Percentiles rank a stretch among this genome's conserved stretches.
These are phyloP conservation scores for Helenozyma baotianmanensis DNA, from an alignment of 805 yeast species.

Conservation along the genomic window DNA sequence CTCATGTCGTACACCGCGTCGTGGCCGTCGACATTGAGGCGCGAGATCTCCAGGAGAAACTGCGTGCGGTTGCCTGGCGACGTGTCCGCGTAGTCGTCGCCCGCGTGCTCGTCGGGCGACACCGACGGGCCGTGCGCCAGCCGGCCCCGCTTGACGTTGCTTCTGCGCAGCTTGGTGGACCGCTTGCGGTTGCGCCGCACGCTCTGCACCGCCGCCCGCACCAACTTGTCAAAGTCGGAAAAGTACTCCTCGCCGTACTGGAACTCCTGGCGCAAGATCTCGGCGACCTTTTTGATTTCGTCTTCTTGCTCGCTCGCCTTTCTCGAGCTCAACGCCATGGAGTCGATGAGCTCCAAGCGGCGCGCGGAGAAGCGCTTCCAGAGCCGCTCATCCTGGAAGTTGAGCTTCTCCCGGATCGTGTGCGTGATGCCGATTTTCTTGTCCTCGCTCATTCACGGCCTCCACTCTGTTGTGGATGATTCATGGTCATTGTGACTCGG, in stretches of 20 bases:
- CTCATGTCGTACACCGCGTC: conserved; percentile 32
- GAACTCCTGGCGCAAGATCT: conserved; percentile 71
- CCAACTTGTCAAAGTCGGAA: conserved; percentile 81
- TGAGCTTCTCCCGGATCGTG: conserved; percentile 55
- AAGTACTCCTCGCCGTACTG: conserved; percentile 55
- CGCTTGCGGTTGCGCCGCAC: conserved; percentile 84
- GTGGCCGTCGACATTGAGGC: conserved; percentile 28
- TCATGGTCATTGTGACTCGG: conserved; percentile 13
- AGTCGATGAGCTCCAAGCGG: conserved; percentile 82
- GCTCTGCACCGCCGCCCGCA: conserved; percentile 89
- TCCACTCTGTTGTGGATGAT: too few species aligned
- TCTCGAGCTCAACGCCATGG: conserved; percentile 53
- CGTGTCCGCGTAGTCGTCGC: background rate
- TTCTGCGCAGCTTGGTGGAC: conserved; percentile 31
- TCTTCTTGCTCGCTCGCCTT: conserved; percentile 93
- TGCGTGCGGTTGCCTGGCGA: conserved; percentile 1
- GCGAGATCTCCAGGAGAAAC: conserved; percentile 34
- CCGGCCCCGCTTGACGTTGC: conserved; percentile 8
- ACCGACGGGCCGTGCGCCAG: background rate
- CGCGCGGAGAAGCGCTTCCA: conserved; percentile 94
- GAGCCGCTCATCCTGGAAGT: conserved; percentile 72
- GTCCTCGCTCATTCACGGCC: conserved; percentile 11
- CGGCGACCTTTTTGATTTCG: conserved; percentile 74
- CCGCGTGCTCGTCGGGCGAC: background rate
- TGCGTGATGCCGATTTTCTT: conserved; percentile 52